Evolutionary conservation across 2,329 filamentous ascomycete species (phyloP), one percentile per base, ranked within the genome.

Genomic region (Pseudogymnoascus sp.): DNA sequence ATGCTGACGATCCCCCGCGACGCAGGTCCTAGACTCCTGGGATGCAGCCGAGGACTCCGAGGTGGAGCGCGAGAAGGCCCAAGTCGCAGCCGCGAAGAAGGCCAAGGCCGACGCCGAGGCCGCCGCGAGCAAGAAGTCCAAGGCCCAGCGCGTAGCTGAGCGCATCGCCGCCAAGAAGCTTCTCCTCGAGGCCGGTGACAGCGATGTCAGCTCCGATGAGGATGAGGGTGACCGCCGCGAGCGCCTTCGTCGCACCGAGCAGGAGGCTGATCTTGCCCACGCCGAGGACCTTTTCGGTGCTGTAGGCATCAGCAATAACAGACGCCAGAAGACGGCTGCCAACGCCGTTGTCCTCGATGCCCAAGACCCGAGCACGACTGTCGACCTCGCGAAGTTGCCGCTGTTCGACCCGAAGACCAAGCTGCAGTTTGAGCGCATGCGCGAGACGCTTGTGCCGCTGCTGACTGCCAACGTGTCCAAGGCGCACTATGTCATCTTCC

Each of bases 11-110:
- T 56, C 21, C 16, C 16, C 23, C 14, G 43, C 23, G 23, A 49
- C 14, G 64, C 68, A 96, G 88, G 91, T 97, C 63, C 85, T 97
- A 73, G 95, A 99, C 65, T 93, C 91, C 36, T 99, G 95, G 95
- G 93, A 97, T 72, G 93, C 91, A 64, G 93, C 90, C 69, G 95
- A 97, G 73, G 95, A 99, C 79, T 96, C 92, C 66, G 95, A 99
- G 72, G 93, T 88, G 71, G 95, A 99, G 81, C 90, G 92, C 72
- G 93, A 97, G 78, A 99, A 97, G 82, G 90, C 85, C 28, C 90
- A 89, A 77, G 95, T 93, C 79, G 91, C 88, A 60, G 88, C 84
- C 5, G 93, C 91, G 73, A 89, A 86, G 62, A 96, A 96, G 77
- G 91, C 89, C 64, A 96, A 96, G 78, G 92, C 91, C 28, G 91